A percentile compares a stretch with the other conserved stretches of the same genome.
These are phyloP conservation scores for Toxoplasma gondii DNA, from an alignment of 169 alveolate genomes.

Conservation along the genomic window DNA sequence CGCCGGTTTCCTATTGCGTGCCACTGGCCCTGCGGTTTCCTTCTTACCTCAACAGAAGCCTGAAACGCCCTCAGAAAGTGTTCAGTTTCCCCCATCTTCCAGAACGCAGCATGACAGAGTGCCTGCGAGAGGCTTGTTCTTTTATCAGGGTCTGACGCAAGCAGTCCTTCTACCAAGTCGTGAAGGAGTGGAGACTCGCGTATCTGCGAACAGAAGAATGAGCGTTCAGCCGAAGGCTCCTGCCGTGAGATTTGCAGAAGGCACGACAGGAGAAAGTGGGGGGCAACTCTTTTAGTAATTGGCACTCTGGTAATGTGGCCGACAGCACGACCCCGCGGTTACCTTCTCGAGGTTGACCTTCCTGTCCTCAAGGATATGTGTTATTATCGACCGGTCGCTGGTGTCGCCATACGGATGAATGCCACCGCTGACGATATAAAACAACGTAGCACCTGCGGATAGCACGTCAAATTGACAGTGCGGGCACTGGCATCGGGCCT, in stretches of 20 bases:
- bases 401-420: conserved; percentile 50
- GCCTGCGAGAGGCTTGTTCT: conserved; percentile 40
- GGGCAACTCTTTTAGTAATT: background rate
- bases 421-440: conserved; percentile 50
- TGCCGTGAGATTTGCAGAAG: background rate
- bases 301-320: background rate
- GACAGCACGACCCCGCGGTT: background rate
- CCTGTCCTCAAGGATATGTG: conserved; percentile 43
- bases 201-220: conserved; percentile 10
- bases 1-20: background rate
- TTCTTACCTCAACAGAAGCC: conserved; percentile 37
- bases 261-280: background rate
- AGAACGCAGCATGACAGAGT: conserved; percentile 44
- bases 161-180: conserved; percentile 48
- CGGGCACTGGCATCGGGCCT: background rate
- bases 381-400: conserved; percentile 21
- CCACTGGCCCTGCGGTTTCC: background rate
- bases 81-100: conserved; percentile 52
- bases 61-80: conserved; percentile 28
- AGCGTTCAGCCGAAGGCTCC: background rate
- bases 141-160: conserved; percentile 16
- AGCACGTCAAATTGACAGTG: background rate
- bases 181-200: conserved; percentile 34
- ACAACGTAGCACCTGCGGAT: conserved; percentile 46
- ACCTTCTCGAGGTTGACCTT: conserved; percentile 53